A percentile compares a stretch with the other conserved stretches of the same genome.
phyloP scores from a whole-genome alignment of 2,329 filamentous ascomycete species.

The Trichoderma aggressivum region DNA sequence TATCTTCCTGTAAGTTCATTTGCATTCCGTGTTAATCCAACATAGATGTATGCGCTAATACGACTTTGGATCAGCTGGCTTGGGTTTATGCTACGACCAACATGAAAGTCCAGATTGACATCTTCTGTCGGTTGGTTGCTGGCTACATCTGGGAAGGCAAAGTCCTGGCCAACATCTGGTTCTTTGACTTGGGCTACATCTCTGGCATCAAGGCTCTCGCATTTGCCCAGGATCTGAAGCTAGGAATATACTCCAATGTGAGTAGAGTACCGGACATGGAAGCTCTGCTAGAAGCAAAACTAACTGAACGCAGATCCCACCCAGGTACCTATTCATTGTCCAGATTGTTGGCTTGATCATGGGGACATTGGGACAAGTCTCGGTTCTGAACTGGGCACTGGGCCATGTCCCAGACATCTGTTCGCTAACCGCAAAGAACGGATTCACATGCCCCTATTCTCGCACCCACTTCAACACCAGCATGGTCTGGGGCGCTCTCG shows the following conservation, averaged over 20 bases:
- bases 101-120: slow-evolving; percentile 40
- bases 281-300: background rate
- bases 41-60: background rate
- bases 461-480: slow-evolving; percentile 49
- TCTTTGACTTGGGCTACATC: slow-evolving; percentile 40
- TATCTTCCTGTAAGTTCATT: slow-evolving; percentile 27
- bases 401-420: slow-evolving; percentile 51
- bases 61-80: slow-evolving; percentile 23
- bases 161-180: slow-evolving; percentile 38
- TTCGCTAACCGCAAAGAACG: slow-evolving; percentile 39
- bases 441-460: slow-evolving; percentile 42
- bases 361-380: slow-evolving; percentile 44
- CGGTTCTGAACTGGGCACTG: slow-evolving; percentile 36
- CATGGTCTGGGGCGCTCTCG: slow-evolving; percentile 56
- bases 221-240: slow-evolving; percentile 44
- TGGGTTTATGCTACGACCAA: slow-evolving; percentile 41
- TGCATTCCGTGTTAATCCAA: background rate
- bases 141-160: slow-evolving; percentile 46
- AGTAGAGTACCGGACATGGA: background rate
- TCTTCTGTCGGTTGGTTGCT: slow-evolving; percentile 43
- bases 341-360: slow-evolving; percentile 44
- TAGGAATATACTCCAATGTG: slow-evolving; percentile 40
- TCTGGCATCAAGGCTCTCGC: slow-evolving; percentile 40
- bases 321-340: slow-evolving; percentile 41
- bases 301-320: slow-evolving; percentile 36